A percentile compares a stretch with the other conserved stretches of the same genome.
Conservation (phyloP, 1,284 basidiomycete species). For the Singerocomus inundabilis region DNA sequence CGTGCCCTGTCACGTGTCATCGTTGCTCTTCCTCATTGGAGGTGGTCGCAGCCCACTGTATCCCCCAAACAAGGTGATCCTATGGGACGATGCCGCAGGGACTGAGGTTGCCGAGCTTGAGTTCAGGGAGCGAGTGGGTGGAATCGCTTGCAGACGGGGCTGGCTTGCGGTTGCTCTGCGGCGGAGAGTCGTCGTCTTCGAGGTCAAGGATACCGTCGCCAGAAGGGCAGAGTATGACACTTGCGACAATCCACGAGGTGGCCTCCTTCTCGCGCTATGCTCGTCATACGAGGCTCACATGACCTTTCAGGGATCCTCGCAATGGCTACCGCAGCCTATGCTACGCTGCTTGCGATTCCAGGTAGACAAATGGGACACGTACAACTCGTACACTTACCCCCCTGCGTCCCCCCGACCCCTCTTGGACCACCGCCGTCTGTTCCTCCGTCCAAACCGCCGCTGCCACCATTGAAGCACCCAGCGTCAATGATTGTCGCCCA, state of each 20-base stretch:
- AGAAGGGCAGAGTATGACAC: slow-evolving; percentile 87
- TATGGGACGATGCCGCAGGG: slow-evolving; percentile 82
- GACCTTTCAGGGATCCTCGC: slow-evolving; percentile 70
- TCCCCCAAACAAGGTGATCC: slow-evolving; percentile 90
- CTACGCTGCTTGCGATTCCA: slow-evolving; percentile 83
- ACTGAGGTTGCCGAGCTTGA: slow-evolving; percentile 86
- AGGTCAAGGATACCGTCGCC: slow-evolving; percentile 59
- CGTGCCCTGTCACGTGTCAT: slow-evolving; percentile 79
- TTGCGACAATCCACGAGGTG: slow-evolving; percentile 83
- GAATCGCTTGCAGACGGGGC: slow-evolving; percentile 75
- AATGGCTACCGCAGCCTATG: slow-evolving; percentile 72
- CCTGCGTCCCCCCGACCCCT: slow-evolving; percentile 49
- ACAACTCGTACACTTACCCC: slow-evolving; percentile 84
- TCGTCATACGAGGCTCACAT: slow-evolving; percentile 9
- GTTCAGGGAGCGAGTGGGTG: slow-evolving; percentile 85
- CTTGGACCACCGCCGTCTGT: slow-evolving; percentile 32
- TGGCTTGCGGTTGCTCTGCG: slow-evolving; percentile 84
- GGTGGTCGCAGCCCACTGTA: slow-evolving; percentile 90
- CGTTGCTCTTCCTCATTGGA: slow-evolving; percentile 86
- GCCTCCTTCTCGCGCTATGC: slow-evolving; percentile 24
- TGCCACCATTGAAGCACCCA: slow-evolving; percentile 58
- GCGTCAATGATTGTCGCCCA: slow-evolving; percentile 87
- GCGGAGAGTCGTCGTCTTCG: slow-evolving; percentile 77
- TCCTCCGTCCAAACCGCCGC: slow-evolving; percentile 49
- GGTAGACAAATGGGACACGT: slow-evolving; percentile 90